Percentiles rank a stretch among this genome's conserved stretches.
phyloP scores from a whole-genome alignment of 352 stramenopile species.

The Nothophytophthora sp. region DNA sequence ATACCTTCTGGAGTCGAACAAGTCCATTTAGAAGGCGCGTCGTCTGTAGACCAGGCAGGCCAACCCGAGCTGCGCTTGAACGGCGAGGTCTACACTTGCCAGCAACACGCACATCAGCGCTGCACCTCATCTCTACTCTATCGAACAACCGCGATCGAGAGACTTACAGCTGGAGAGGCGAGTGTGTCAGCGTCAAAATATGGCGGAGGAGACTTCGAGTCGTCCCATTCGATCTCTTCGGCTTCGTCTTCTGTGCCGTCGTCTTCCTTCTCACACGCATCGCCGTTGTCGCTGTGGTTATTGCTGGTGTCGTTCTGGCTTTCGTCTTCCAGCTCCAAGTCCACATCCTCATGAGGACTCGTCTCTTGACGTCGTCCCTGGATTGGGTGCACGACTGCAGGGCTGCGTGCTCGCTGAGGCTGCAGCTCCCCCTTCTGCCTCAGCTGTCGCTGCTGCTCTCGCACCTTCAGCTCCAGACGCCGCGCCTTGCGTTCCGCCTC shows the following conservation, averaged over 20 bases:
- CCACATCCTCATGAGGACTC: constrained; percentile 12
- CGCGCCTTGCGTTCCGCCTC: constrained; percentile 27
- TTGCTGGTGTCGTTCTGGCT: constrained; percentile 1
- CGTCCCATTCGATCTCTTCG: constrained; percentile 19
- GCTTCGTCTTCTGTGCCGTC: constrained; percentile 19
- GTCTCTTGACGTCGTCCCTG: constrained; percentile 9
- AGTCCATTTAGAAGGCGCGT: constrained; percentile 9
- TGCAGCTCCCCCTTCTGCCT: constrained; percentile 19
- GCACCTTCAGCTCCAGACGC: constrained; percentile 33
- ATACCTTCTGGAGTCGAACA: constrained; percentile 16
- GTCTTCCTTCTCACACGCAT: constrained; percentile 2
- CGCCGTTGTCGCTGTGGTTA: constrained; percentile 13
- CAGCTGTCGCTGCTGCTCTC: constrained; percentile 30
- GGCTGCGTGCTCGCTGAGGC: constrained; percentile 3
- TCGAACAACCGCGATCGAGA: background rate
- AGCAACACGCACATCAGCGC: background rate
- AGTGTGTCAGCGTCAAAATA: constrained; percentile 3
- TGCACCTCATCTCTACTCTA: background rate
- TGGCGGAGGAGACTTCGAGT: constrained; percentile 17
- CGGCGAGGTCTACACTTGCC: constrained; percentile 16
- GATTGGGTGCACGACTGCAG: background rate
- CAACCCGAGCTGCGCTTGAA: constrained; percentile 26
- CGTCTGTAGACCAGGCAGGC: constrained; percentile 23
- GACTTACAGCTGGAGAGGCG: constrained; percentile 15
- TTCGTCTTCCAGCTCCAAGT: constrained; percentile 10